Percentiles rank a stretch among this genome's conserved stretches.
phyloP scores from a whole-genome alignment of 768 basidiomycete species.

The Podaxis rugospora region DNA sequence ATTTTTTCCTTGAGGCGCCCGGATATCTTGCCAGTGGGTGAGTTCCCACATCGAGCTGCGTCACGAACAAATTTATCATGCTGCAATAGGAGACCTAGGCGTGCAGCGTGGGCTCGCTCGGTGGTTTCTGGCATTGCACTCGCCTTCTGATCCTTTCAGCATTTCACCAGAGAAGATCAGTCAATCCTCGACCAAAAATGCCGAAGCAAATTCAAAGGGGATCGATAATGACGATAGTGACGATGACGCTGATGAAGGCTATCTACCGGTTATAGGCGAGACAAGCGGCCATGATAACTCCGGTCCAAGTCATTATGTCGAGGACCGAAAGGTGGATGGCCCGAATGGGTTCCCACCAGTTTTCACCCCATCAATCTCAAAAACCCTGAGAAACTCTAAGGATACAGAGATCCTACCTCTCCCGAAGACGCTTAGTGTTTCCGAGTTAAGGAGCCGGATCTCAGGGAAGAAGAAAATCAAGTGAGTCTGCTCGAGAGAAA shows the following conservation, averaged over 20 bases:
- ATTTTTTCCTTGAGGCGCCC: slow-evolving; percentile 85
- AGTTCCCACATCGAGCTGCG: slow-evolving; percentile 4
- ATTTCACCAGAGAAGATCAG: slow-evolving; percentile 49
- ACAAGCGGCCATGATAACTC: slow-evolving; percentile 11
- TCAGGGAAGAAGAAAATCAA: slow-evolving; percentile 70
- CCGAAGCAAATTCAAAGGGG: slow-evolving; percentile 9
- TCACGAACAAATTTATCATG: slow-evolving; percentile 1
- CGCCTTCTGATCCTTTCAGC: slow-evolving; percentile 40
- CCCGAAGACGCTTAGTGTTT: slow-evolving; percentile 56
- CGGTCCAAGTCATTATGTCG: background rate
- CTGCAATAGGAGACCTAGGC: slow-evolving; percentile 66
- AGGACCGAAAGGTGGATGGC: slow-evolving; percentile 8
- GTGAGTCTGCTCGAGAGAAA: slow-evolving; percentile 32
- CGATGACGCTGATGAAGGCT: slow-evolving; percentile 25
- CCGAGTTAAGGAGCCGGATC: slow-evolving; percentile 54
- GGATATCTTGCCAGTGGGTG: slow-evolving; percentile 59
- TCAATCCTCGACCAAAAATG: slow-evolving; percentile 10
- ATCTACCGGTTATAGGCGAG: slow-evolving; percentile 24
- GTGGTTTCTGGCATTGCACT: slow-evolving; percentile 65
- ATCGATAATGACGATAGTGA: slow-evolving; percentile 9
- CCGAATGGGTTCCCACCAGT: slow-evolving; percentile 42
- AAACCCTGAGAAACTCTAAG: slow-evolving; percentile 38
- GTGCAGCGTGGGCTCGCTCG: slow-evolving; percentile 71
- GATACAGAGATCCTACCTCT: slow-evolving; percentile 31
- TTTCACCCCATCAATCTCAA: slow-evolving; percentile 67